Base-by-base conservation (phyloP, 2,329 filamentous ascomycete genomes). In the Cadophora luteo-olivacea region DNA sequence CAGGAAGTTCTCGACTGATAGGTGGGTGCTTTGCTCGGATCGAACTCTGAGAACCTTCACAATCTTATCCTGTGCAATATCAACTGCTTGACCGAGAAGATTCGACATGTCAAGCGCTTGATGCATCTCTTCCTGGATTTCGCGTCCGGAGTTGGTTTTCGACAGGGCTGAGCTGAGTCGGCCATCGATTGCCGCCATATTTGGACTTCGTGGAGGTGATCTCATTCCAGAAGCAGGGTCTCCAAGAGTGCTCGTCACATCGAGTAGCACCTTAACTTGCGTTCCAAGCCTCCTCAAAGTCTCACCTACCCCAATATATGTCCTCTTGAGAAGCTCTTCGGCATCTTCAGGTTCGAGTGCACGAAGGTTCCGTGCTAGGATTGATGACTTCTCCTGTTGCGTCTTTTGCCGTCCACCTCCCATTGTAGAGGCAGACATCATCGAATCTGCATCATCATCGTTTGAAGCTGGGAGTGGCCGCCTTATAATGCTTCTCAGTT, bases 181-280 rank as follows among this genome's bases (percentile, higher is more conserved):
- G 14, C 69, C 71, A 61, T 77, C 76, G 5, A 78, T 66, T 45
- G 73, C 72, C 22, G 67, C 70, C 24, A 77, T 73, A 57, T 76
- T 75, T 29, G 76, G 75, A 68, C 73, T 79, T 72, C 73, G 68
- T 36, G 74, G 76, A 29, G 77, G 76, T 22, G 76, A 78, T 60
- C 73, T 77, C 68, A 73, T 72, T 19, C 69, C 70, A 19, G 68
- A 68, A 52, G 65, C 32, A 36, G 74, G 69, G 64, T 76, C 73
- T 5, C 72, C 74, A 64, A 77, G 71, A 14, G 88, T 90, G 78
- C 94, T 97, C 0, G 94, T 96, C 24, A 97, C 92, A 79, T 99
- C 96, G 11, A 99, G 84, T n/a, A 99, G 81, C 11, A 98, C 90
- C 79, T 99, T 99, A 66, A 96, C 92, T 78, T 98, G 95, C 0